Percentiles rank a stretch among this genome's conserved stretches.
phyloP scores from a whole-genome alignment of 1,139 yeast species.

The Saccharomyces hybrid region DNA sequence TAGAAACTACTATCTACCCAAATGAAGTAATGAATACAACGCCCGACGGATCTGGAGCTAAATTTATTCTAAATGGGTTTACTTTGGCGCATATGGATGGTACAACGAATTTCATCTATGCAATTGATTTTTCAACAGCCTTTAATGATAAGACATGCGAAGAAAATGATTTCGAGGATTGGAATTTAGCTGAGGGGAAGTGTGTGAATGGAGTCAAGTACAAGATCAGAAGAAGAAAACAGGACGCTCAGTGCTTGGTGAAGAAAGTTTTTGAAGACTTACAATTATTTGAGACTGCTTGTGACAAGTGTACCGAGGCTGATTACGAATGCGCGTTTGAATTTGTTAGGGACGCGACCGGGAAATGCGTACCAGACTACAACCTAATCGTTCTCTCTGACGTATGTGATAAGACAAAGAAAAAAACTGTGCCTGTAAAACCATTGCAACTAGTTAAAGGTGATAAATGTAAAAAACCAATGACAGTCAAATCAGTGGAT shows the following conservation, averaged over 20 bases:
- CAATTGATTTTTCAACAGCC: slow-evolving; percentile 58
- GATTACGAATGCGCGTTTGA: slow-evolving; percentile 75
- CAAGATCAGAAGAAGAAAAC: slow-evolving; percentile 59
- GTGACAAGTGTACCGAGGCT: slow-evolving; percentile 50
- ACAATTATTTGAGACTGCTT: slow-evolving; percentile 46
- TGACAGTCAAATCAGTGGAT: slow-evolving; percentile 15
- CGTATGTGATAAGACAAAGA: slow-evolving; percentile 28
- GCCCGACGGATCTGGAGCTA: slow-evolving; percentile 62
- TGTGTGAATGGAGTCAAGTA: slow-evolving; percentile 75
- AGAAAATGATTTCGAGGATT: slow-evolving; percentile 57
- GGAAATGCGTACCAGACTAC: slow-evolving; percentile 50
- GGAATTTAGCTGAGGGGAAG: slow-evolving; percentile 47
- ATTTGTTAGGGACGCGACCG: slow-evolving; percentile 40
- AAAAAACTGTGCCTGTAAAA: slow-evolving; percentile 12
- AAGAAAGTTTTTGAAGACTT: slow-evolving; percentile 55
- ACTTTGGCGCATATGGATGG: not conserved
- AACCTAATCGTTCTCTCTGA: slow-evolving; percentile 30
- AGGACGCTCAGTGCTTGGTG: slow-evolving; percentile 61
- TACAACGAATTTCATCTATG: slow-evolving; percentile 24
- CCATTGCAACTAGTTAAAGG: slow-evolving; percentile 40
- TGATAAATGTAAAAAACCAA: slow-evolving; percentile 37
- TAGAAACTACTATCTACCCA: slow-evolving; percentile 47
- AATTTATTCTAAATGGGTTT: slow-evolving; percentile 50
- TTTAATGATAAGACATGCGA: slow-evolving; percentile 48
- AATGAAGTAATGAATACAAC: slow-evolving; percentile 46